Evolutionary conservation across 169 alveolate genomes (phyloP).

Genomic region (Cryptosporidium felis): DNA sequence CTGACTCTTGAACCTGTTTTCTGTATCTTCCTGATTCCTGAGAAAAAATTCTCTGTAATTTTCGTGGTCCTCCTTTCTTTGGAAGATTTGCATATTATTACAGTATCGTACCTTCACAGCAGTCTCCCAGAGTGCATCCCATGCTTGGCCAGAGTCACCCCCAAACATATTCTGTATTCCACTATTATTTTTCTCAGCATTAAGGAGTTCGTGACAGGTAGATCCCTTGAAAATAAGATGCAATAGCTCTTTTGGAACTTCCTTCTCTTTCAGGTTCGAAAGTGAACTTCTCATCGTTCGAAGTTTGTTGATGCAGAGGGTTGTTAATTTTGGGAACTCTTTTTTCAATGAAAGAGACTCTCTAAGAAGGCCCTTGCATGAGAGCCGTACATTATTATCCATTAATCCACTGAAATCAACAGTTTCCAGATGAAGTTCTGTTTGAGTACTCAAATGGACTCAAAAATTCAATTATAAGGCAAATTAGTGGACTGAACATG

Average conservation of each 20-base stretch:
- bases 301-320: conserved; percentile 26
- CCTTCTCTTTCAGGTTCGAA: not conserved
- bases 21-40: conserved; percentile 24
- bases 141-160: not conserved
- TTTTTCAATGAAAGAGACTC: conserved; percentile 13
- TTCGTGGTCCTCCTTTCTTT: not conserved
- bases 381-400: conserved; percentile 5
- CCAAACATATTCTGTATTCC: conserved; percentile 47
- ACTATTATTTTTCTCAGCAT: conserved; percentile 24
- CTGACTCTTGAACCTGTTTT: not conserved
- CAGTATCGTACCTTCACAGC: conserved; percentile 34
- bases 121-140: conserved; percentile 64
- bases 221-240: conserved; percentile 26
- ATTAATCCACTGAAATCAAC: too few relatives aligned
- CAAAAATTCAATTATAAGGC: too few relatives aligned
- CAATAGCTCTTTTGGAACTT: not conserved
- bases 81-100: not conserved
- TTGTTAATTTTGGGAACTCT: not conserved
- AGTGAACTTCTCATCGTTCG: conserved; percentile 28
- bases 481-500: too few relatives aligned
- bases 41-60: conserved; percentile 32
- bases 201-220: conserved; percentile 38
- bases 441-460: too few relatives aligned
- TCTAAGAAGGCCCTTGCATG: conserved; percentile 55
- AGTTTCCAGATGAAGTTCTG: too few relatives aligned